A percentile compares a stretch with the other conserved stretches of the same genome.
Evolutionary conservation across 2,329 filamentous ascomycete species (phyloP).

Genomic region (Aspergillus sp.): DNA sequence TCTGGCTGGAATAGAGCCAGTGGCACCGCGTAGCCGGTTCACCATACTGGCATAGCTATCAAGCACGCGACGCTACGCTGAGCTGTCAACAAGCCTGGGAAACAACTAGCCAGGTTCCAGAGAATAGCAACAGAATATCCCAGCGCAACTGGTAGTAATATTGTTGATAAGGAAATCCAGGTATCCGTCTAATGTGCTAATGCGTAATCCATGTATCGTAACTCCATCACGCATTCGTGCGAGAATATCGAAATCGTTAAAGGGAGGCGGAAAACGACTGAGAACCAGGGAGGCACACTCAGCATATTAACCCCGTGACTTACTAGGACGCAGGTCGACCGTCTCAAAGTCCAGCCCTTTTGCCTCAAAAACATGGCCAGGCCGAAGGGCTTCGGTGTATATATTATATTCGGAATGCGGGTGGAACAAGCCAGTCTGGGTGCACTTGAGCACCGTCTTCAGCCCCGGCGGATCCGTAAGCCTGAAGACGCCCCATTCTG

Average conservation of each 20-base stretch:
- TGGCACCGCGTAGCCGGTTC: too few species aligned
- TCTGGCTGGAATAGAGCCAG: too few species aligned
- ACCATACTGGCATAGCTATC: too few species aligned
- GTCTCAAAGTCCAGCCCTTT: conserved; percentile 58
- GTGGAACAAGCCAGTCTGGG: conserved; percentile 72
- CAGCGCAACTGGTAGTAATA: too few species aligned
- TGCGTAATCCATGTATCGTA: neutral
- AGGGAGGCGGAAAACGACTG: too few species aligned
- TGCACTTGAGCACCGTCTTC: conserved; percentile 72
- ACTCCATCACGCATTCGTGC: neutral
- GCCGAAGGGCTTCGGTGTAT: conserved; percentile 64
- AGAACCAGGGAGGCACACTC: conserved; percentile 3
- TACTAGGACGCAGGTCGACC: conserved; percentile 47
- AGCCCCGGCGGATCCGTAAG: conserved; percentile 88
- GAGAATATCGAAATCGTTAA: conserved; percentile 1
- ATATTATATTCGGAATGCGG: conserved; percentile 61
- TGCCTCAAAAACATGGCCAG: conserved; percentile 63
- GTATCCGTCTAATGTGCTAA: too few species aligned
- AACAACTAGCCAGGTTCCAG: too few species aligned
- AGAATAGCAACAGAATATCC: too few species aligned
- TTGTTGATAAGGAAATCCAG: too few species aligned
- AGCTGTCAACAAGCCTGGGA: too few species aligned
- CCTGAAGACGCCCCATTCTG: conserved; percentile 81
- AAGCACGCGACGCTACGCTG: too few species aligned
- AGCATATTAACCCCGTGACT: conserved; percentile 4